Percentiles rank a stretch among this genome's conserved stretches.
These are phyloP conservation scores for Acacia acuminata DNA, from an alignment of 306 rosid species.

Conservation along the genomic window DNA sequence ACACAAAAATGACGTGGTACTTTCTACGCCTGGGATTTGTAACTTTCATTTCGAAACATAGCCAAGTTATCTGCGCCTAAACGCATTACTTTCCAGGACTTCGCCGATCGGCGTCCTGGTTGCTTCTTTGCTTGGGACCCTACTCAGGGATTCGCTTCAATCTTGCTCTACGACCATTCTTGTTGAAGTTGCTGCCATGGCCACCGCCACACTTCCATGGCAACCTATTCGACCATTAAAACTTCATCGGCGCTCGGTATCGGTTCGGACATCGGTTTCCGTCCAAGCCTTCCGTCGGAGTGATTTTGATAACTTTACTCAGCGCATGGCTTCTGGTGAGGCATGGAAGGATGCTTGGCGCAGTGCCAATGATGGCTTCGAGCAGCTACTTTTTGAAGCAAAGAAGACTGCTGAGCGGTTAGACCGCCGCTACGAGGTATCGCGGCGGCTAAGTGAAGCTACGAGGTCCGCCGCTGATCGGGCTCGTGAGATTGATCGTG, in stretches of 20 bases:
- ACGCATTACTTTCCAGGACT: not conserved
- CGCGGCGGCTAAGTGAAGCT: conserved; percentile 48
- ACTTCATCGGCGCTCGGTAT: not conserved
- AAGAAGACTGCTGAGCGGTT: conserved; percentile 82
- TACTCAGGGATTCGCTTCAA: not conserved
- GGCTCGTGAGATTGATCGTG: conserved; percentile 84
- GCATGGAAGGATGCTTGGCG: conserved; percentile 83
- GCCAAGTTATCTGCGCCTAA: not conserved
- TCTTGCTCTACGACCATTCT: not conserved
- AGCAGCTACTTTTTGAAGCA: conserved; percentile 74
- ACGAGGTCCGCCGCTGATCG: conserved; percentile 58
- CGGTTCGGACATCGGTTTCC: conserved; percentile 17
- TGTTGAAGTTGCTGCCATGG: conserved; percentile 32
- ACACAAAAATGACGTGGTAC: not conserved
- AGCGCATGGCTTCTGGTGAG: conserved; percentile 58
- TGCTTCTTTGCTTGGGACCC: not conserved
- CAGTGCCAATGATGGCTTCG: conserved; percentile 81
- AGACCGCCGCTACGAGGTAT: conserved; percentile 72
- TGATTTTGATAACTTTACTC: conserved; percentile 57
- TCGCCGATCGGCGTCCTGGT: not conserved
- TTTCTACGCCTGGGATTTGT: not conserved
- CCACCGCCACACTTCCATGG: conserved; percentile 51
- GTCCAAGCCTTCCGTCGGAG: conserved; percentile 60
- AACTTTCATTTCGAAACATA: not conserved
- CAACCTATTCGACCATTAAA: conserved; percentile 33